Base-by-base conservation (phyloP, 805 yeast species). In the Hanseniaspora hatyaiensis region DNA sequence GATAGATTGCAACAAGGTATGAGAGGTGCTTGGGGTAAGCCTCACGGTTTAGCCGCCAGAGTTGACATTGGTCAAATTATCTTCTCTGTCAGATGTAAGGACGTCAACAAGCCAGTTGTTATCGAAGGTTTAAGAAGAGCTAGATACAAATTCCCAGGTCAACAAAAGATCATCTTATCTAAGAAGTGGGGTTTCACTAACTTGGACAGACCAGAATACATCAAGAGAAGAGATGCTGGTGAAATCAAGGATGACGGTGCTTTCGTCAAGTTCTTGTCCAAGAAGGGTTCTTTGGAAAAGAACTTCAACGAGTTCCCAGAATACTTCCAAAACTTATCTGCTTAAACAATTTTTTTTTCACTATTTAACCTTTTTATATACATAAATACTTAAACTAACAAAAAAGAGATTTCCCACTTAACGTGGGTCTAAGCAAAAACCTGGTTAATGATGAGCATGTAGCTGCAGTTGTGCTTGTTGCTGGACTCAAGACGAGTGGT, bases 21-120 rank as follows among this genome's bases (percentile, higher is more conserved):
- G 98, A 89, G 98, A 86, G 94, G 94, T 80, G 98, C 98, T 70
- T 92, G 97, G 97, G 98, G 98, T 87, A 92, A 92, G 80, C 98
- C 98, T 67, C 96, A 88, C 66, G 98, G 98, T 80, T 78, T 87
- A 67, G 98, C 97, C 65, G 98, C 98, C 66, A 87, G 98, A 74
- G 97, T 92, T 71, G 75, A 75, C 76, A 92, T 92, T 73, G 98
- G 98, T 69, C 98, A 92, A 78, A 81, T 92, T 71, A 80, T 92
- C 70, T 80, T 92, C 77, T 89, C 97, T 60, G 86, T 86, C 71
- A 89, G 98, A 80, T 84, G 96, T 74, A 89, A 82, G 80, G 98
- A 92, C 75, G 73, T 80, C 67, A 88, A 87, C 95, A 87, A 89
- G 80, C 96, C 76, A 53, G 94, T 85, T 69, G 96, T 86, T 61